A percentile compares a stretch with the other conserved stretches of the same genome.
These are phyloP conservation scores for Fusarium xylarioides DNA, from an alignment of 2,329 filamentous ascomycete genomes.

Conservation along the genomic window DNA sequence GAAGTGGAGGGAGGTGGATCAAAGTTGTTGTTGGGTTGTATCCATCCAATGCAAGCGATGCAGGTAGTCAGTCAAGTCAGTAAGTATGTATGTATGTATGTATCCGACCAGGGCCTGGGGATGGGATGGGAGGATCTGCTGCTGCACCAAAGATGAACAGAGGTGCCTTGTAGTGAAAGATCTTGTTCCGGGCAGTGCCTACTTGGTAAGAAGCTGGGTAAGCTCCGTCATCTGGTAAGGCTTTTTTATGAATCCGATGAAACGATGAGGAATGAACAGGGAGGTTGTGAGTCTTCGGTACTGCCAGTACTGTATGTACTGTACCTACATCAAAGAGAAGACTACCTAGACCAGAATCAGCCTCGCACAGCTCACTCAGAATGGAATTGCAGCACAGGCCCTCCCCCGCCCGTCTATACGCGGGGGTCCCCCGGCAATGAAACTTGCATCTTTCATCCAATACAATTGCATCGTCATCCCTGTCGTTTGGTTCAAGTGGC, in stretches of 20 bases:
- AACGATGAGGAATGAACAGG: neutral
- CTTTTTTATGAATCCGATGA: neutral
- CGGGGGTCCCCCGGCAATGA: neutral
- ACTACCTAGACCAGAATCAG: conserved; percentile 6
- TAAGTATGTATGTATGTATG: neutral
- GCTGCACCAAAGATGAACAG: neutral
- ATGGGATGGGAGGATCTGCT: neutral
- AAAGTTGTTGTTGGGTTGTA: neutral
- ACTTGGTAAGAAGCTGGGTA: neutral
- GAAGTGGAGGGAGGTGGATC: neutral
- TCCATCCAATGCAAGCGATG: conserved; percentile 16
- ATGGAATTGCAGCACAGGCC: conserved; percentile 25
- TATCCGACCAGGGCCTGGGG: neutral
- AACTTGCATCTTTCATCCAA: conserved; percentile 20
- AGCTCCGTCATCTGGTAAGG: neutral
- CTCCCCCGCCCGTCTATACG: neutral
- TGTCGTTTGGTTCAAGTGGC: conserved; percentile 30
- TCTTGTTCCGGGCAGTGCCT: neutral
- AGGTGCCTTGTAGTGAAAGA: neutral
- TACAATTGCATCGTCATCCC: conserved; percentile 17
- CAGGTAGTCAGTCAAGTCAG: conserved; percentile 6
- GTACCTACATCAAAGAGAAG: neutral
- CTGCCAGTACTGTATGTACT: neutral
- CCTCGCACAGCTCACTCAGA: conserved; percentile 38
- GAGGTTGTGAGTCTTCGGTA: neutral